Evolutionary conservation across 352 stramenopile genomes (phyloP).

Genomic region (Saprolegnia diclina): DNA sequence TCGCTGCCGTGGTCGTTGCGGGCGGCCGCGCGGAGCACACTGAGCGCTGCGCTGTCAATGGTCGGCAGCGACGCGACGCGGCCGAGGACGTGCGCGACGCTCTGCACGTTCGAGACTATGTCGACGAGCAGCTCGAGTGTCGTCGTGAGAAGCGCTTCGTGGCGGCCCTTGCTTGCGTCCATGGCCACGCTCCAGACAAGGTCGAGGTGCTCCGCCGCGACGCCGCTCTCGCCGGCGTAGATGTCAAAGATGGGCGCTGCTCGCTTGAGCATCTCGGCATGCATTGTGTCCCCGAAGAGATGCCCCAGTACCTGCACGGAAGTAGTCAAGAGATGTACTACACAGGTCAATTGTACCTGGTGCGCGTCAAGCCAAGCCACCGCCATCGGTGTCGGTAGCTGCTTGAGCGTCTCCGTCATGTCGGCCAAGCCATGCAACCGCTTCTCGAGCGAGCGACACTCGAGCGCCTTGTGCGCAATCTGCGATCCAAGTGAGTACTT

Average conservation of each 20-base stretch:
- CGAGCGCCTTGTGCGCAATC: slow-evolving; percentile 48
- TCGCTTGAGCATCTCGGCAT: slow-evolving; percentile 64
- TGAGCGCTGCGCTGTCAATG: neutral
- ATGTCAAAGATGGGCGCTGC: slow-evolving; percentile 58
- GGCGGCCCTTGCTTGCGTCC: slow-evolving; percentile 29
- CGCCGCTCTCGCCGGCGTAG: slow-evolving; percentile 29
- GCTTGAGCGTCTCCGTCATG: slow-evolving; percentile 42
- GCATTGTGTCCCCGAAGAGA: slow-evolving; percentile 57
- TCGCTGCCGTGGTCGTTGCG: neutral
- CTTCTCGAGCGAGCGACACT: slow-evolving; percentile 54
- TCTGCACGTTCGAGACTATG: slow-evolving; percentile 30
- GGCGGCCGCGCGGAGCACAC: neutral
- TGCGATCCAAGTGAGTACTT: slow-evolving; percentile 45
- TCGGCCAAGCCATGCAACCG: slow-evolving; percentile 66
- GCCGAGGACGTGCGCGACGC: neutral
- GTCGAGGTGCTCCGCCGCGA: slow-evolving; percentile 41
- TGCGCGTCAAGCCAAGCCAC: slow-evolving; percentile 49
- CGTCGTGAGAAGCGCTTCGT: slow-evolving; percentile 42
- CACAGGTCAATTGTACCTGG: neutral
- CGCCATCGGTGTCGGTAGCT: slow-evolving; percentile 38
- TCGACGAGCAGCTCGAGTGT: slow-evolving; percentile 51
- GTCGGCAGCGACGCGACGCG: neutral
- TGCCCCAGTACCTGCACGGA: slow-evolving; percentile 35
- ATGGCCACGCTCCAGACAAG: slow-evolving; percentile 37
- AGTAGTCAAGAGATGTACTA: neutral